Percentiles rank a stretch among this genome's conserved stretches.
Conservation (phyloP, 176 grass and related monocot genomes). For the Avena sativa region DNA sequence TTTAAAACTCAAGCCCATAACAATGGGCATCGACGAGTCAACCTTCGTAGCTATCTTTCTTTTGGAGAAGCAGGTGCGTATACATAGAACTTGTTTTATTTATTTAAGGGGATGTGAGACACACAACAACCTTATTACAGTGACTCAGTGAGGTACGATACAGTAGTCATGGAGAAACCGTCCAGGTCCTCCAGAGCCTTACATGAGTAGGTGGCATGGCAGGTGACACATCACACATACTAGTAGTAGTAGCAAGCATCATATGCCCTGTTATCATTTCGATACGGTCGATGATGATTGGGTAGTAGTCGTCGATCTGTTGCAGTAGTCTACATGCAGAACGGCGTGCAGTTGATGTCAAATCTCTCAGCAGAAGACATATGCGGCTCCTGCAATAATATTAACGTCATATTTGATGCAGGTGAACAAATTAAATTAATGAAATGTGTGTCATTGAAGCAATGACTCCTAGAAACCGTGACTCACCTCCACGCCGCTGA, state of each 20-base stretch:
- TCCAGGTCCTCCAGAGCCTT: background rate
- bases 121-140: conserved; percentile 40
- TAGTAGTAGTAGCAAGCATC: background rate
- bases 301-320: background rate
- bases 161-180: background rate
- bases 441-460: no score
- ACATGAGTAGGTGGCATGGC: background rate
- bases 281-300: background rate
- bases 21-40: no score
- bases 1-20: no score
- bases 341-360: conserved; percentile 58
- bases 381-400: conserved; percentile 81
- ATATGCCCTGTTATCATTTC: background rate
- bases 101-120: background rate
- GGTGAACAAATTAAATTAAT: background rate
- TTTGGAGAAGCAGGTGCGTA: background rate
- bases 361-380: conserved; percentile 72
- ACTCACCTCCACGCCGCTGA: background rate
- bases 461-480: no score
- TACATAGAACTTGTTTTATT: background rate
- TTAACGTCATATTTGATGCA: no score
- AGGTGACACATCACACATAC: background rate
- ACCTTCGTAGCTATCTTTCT: no score
- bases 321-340: conserved; percentile 53
- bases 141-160: conserved; percentile 5